Conservation (phyloP, 1,284 basidiomycete species). For the Cutaneotrichosporon sp. region DNA sequence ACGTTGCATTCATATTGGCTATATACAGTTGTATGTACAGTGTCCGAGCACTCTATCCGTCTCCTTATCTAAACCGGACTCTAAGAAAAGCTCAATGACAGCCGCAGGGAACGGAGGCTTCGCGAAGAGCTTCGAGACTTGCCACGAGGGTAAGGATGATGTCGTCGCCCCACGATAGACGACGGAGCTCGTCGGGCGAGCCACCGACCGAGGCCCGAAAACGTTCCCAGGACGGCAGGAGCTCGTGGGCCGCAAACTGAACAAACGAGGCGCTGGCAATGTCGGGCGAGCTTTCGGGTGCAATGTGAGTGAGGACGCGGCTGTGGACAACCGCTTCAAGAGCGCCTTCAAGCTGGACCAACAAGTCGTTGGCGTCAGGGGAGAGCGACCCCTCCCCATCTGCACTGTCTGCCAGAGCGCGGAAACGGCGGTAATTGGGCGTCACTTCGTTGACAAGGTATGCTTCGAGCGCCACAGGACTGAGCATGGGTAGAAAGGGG, state of each 20-base stretch:
- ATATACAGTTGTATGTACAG: too few relatives aligned
- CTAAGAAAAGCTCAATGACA: too few relatives aligned
- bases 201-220: background rate
- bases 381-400: background rate
- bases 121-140: background rate
- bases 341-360: background rate
- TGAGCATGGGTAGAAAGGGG: too few relatives aligned
- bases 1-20: too few relatives aligned
- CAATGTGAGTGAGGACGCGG: background rate
- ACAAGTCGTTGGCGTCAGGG: background rate
- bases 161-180: background rate
- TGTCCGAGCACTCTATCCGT: background rate
- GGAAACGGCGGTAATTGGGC: slow-evolving; percentile 1
- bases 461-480: background rate
- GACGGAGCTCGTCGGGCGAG: background rate
- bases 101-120: background rate
- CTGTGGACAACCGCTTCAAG: background rate
- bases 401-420: background rate
- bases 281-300: background rate
- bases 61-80: too few relatives aligned
- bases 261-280: background rate
- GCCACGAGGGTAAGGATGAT: background rate
- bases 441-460: slow-evolving; percentile 2
- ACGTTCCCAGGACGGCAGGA: background rate
- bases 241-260: background rate